Evolutionary conservation across 78 protist species (phyloP), one percentile per base, ranked within the genome.

Genomic region (Dictyostelium citrinum): DNA sequence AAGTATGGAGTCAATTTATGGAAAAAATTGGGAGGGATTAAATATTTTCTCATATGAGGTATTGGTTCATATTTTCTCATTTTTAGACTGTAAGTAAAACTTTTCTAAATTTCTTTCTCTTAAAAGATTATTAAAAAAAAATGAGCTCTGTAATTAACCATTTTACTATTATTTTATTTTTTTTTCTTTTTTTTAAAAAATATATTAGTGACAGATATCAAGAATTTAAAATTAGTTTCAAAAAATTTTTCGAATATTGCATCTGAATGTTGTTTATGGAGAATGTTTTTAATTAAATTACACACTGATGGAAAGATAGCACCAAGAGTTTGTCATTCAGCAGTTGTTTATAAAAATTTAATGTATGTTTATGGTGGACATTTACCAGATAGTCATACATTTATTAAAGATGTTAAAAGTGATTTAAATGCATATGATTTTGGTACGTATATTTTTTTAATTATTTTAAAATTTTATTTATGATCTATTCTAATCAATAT

Each of bases 311-410:
- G 24, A 14, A 86, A 78, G 35, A 81, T 81, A 27, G 27, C 93
- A 43, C 93, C 93, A 14, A 86, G 93, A 86, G 93, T 86, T 11
- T 86, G 93, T 86, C 93, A 86, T 64, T 39, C 84, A 8, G 93
- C 93, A 2, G 68, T 78, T 7, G 93, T 86, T 11, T 78, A 86
- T 24, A 86, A 86, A 22, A 61, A 86, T 68, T 14, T 29, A 33
- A 86, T 86, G 93, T 86, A 78, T 67, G 84, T 86, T n/a, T 86
- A 78, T 86, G 93, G 93, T 86, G 93, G 93, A 20, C 93, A 86
- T 67, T n/a, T 86, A 22, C 93, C 93, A 9, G 93, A 86, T 67
- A 86, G 84, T 61, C 93, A 86, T 17, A 86, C 93, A 39, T 86
- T 86, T 78, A 86, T 86, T 33, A 76, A 39, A 78, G 93, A 86